A percentile compares a stretch with the other conserved stretches of the same genome.
These are phyloP conservation scores for Purpureocillium takamizusanense DNA, from an alignment of 2,329 filamentous ascomycete species.

Conservation along the genomic window DNA sequence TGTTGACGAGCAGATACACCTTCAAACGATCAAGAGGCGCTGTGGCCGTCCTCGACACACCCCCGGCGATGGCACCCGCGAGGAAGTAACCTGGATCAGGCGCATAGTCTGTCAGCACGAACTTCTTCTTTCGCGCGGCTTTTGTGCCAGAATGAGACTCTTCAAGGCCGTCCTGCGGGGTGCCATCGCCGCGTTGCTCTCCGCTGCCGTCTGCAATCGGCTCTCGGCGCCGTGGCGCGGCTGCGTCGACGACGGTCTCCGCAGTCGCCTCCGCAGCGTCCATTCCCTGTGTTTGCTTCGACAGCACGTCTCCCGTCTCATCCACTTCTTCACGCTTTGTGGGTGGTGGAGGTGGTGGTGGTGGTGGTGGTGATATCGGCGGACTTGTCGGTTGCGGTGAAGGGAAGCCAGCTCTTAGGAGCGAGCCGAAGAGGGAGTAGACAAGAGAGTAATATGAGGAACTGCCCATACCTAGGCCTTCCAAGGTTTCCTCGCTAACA, in stretches of 20 bases:
- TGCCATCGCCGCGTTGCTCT: constrained; percentile 24
- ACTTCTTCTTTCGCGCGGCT: constrained; percentile 29
- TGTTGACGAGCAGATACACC: constrained; percentile 94
- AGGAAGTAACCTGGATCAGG: constrained; percentile 95
- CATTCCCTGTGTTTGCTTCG: constrained; percentile 7
- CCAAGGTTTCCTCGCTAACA: constrained; percentile 80
- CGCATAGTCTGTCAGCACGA: constrained; percentile 57
- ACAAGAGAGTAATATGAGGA: constrained; percentile 46
- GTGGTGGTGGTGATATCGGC: constrained; percentile 6
- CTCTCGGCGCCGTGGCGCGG: constrained; percentile 14
- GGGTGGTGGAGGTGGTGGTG: constrained; percentile 6
- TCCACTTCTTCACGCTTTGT: constrained; percentile 7
- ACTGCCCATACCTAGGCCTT: constrained; percentile 84
- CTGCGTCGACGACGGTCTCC: constrained; percentile 12
- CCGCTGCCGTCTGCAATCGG: constrained; percentile 11
- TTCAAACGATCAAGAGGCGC: constrained; percentile 94
- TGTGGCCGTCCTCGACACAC: constrained; percentile 88
- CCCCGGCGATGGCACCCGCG: constrained; percentile 89
- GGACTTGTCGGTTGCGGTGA: constrained; percentile 20
- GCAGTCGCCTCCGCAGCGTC: constrained; percentile 7
- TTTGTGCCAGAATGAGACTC: constrained; percentile 23
- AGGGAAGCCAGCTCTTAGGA: constrained; percentile 57
- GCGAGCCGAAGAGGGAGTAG: constrained; percentile 65
- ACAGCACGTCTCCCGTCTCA: not conserved
- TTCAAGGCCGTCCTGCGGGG: constrained; percentile 18